Conservation (phyloP, 371 early-diverging fungal genomes). For the Cladochytrium tenue region DNA sequence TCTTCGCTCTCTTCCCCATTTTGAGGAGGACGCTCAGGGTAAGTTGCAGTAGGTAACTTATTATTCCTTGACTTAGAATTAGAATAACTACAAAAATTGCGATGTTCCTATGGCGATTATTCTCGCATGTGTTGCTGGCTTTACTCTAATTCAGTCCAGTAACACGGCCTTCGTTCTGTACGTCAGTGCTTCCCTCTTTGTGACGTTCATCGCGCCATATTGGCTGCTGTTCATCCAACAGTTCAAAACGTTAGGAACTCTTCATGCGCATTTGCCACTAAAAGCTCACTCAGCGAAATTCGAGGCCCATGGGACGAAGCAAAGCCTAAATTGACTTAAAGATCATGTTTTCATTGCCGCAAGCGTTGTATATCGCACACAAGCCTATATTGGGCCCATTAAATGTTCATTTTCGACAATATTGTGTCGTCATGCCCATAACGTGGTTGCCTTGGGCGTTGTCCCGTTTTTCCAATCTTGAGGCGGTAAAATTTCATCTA, state of each 20-base stretch:
- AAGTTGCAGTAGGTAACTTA: conserved; percentile 11
- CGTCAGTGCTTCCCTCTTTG: conserved; percentile 67
- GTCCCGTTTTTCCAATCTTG: too few relatives aligned
- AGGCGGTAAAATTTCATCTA: too few relatives aligned
- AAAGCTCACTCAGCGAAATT: conserved; percentile 66
- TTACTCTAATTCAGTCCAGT: conserved; percentile 68
- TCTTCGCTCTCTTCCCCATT: conserved; percentile 92
- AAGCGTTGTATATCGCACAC: too few relatives aligned
- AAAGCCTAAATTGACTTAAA: conserved; percentile 8
- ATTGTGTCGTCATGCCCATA: too few relatives aligned
- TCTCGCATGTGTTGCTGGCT: conserved; percentile 63
- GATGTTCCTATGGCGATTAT: conserved; percentile 64
- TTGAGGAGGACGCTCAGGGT: conserved; percentile 78
- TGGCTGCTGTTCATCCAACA: conserved; percentile 89
- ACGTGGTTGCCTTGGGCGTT: too few relatives aligned
- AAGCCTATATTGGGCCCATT: too few relatives aligned
- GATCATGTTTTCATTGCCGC: too few relatives aligned
- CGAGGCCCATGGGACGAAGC: conserved; percentile 98
- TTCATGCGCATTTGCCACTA: background rate
- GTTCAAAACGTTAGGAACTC: conserved; percentile 81
- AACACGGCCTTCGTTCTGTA: conserved; percentile 70
- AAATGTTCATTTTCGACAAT: too few relatives aligned
- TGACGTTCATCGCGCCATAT: conserved; percentile 84
- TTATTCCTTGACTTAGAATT: background rate
- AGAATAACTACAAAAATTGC: background rate